phyloP scores from a whole-genome alignment of 805 yeast species.

The Torulaspora franciscae region DNA sequence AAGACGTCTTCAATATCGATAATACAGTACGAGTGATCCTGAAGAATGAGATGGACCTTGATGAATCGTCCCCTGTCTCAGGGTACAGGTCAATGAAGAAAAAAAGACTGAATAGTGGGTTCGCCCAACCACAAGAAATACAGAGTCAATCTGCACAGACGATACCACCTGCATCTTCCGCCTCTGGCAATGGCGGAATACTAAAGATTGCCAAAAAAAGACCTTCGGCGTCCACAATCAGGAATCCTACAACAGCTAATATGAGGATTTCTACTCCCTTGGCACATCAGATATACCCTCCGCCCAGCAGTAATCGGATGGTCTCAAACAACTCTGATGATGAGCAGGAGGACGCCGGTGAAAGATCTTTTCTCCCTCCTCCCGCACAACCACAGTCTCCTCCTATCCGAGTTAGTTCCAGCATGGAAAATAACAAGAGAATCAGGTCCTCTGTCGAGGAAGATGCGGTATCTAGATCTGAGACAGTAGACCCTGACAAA shows the following conservation, averaged over 20 bases:
- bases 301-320: conserved; percentile 16
- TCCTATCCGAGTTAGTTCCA: conserved; percentile 37
- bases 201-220: conserved; percentile 26
- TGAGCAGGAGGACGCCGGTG: conserved; percentile 32
- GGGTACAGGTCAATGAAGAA: conserved; percentile 25
- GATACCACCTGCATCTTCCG: conserved; percentile 7
- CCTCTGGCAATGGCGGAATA: conserved; percentile 14
- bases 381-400: conserved; percentile 38
- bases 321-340: conserved; percentile 29
- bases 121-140: conserved; percentile 10
- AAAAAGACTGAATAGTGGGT: conserved; percentile 24
- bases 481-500: conserved; percentile 37
- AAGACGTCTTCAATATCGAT: conserved; percentile 55
- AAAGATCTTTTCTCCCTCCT: conserved; percentile 37
- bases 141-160: conserved; percentile 6
- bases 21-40: conserved; percentile 46
- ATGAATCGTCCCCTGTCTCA: conserved; percentile 22
- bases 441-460: conserved; percentile 32
- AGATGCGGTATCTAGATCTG: conserved; percentile 38
- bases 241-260: conserved; percentile 10
- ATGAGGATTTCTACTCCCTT: conserved; percentile 39
- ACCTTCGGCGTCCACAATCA: conserved; percentile 15
- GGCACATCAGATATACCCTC: conserved; percentile 39
- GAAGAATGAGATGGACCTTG: conserved; percentile 37
- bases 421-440: conserved; percentile 31